Conservation (phyloP, 2,329 filamentous ascomycete genomes). For the Mycosphaerella arachidis region DNA sequence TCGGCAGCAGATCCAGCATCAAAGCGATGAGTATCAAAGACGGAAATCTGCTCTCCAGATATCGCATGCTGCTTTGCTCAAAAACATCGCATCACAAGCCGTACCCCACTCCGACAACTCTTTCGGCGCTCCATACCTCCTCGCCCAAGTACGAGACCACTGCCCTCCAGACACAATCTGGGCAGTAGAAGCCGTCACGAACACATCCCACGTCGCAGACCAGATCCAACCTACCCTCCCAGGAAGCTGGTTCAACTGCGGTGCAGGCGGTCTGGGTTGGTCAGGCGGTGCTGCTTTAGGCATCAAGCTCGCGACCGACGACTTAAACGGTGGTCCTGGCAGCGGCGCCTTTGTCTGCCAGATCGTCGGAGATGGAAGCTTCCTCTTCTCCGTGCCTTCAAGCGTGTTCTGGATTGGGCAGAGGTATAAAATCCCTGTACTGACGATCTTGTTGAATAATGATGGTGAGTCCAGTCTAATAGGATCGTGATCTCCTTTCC, state of each 20-base stretch:
- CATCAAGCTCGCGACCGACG: conserved; percentile 66
- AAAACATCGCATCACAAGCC: conserved; percentile 55
- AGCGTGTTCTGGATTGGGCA: conserved; percentile 66
- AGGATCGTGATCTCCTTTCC: neutral
- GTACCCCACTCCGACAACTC: conserved; percentile 58
- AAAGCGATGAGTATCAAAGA: conserved; percentile 22
- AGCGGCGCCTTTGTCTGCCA: conserved; percentile 59
- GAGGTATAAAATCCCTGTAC: conserved; percentile 60
- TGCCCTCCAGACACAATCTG: conserved; percentile 66
- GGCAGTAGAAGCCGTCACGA: conserved; percentile 73
- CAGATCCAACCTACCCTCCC: conserved; percentile 65
- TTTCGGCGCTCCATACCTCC: conserved; percentile 58
- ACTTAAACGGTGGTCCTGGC: conserved; percentile 43
- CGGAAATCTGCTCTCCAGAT: conserved; percentile 53
- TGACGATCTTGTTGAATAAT: conserved; percentile 66
- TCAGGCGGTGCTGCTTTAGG: conserved; percentile 70
- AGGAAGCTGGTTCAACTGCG: conserved; percentile 75
- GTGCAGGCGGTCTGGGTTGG: conserved; percentile 76
- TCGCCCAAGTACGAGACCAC: conserved; percentile 50
- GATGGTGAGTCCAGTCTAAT: conserved; percentile 41
- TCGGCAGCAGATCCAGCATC: conserved; percentile 60
- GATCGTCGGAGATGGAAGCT: conserved; percentile 65
- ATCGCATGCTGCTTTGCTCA: conserved; percentile 56
- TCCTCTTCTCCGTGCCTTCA: conserved; percentile 60
- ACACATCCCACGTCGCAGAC: conserved; percentile 62